Base-by-base conservation (phyloP, 495 filamentous ascomycete genomes). In the Evernia prunastri region DNA sequence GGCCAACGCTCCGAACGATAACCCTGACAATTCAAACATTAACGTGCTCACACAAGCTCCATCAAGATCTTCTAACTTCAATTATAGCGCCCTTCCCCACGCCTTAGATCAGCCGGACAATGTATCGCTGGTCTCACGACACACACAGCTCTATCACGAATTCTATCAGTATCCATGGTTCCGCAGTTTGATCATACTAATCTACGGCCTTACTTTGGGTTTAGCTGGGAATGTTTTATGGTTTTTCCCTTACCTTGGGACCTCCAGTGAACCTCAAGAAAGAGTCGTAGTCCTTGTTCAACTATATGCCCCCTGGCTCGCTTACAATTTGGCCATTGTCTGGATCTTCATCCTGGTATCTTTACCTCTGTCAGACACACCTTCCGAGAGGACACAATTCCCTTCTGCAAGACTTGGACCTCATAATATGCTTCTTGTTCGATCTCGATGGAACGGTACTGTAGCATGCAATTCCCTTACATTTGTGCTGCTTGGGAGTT, bases 141-240 rank as follows among this genome's bases (percentile, higher is more conserved):
- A 42, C 12, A 43, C 18, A n/a, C 39, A 60, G 40, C 47, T 42
- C 7, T 49, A 60, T 11, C 59, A 60, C 17, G 42, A 35, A 18
- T 60, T 60, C 9, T 60, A 60, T 11, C 42, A 60, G 20, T 13
- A 60, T 6, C 25, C 6, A 17, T 60, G 58, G 58, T 60, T 31
- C 39, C 18, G 58, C 35, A 60, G 31, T 11, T n/a, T 60, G 58
- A 6, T 58, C 5, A 11, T 47, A 17, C 27, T 60, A 18, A 45
- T 49, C 4, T 60, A 47, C 25, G 40, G 43, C 7, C 42, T 60
- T 13, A 35, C 42, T 20, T 49, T 60, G 29, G 59, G 29, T 36
- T 6, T 36, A 13, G 54, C 27, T 4, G 54, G 29, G 23, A 10
- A 12, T 3, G 5, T 36, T 3, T 36, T 31, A n/a, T 43, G 42